phyloP scores from a whole-genome alignment of 345 rosid genomes.

The Ceriops decandra region DNA sequence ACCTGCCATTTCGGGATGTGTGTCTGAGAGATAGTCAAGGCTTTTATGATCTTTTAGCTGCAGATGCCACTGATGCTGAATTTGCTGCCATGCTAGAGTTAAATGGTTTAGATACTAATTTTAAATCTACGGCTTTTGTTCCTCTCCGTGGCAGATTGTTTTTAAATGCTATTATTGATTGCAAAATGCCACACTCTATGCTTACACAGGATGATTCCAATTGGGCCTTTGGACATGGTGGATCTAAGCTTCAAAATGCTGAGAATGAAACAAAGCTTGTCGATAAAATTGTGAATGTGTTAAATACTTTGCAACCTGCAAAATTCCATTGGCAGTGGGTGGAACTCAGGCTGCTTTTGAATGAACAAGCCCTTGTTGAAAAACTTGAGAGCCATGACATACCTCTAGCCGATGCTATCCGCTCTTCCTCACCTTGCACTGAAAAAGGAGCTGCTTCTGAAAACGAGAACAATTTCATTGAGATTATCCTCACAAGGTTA shows the following conservation, averaged over 20 bases:
- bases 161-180: constrained; percentile 79
- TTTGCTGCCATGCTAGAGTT: constrained; percentile 67
- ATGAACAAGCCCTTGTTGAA: constrained; percentile 89
- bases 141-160: constrained; percentile 94
- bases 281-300: constrained; percentile 72
- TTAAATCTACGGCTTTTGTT: constrained; percentile 66
- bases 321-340: constrained; percentile 99
- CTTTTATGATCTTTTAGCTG: constrained; percentile 76
- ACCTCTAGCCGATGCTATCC: constrained; percentile 70
- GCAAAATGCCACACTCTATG: constrained; percentile 52
- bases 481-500: constrained; percentile 87
- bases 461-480: constrained; percentile 80
- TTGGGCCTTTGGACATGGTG: constrained; percentile 47
- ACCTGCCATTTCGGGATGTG: constrained; percentile 84
- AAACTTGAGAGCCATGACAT: constrained; percentile 69
- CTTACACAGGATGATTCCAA: constrained; percentile 50
- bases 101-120: constrained; percentile 64
- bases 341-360: constrained; percentile 93
- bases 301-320: constrained; percentile 90
- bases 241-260: constrained; percentile 41
- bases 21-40: constrained; percentile 80
- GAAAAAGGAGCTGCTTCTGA: constrained; percentile 79
- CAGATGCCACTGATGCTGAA: constrained; percentile 83
- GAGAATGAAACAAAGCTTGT: constrained; percentile 66
- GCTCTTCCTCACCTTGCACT: constrained; percentile 62